phyloP scores from a whole-genome alignment of 176 grass and related monocot genomes.

The Aegilops tauschii region DNA sequence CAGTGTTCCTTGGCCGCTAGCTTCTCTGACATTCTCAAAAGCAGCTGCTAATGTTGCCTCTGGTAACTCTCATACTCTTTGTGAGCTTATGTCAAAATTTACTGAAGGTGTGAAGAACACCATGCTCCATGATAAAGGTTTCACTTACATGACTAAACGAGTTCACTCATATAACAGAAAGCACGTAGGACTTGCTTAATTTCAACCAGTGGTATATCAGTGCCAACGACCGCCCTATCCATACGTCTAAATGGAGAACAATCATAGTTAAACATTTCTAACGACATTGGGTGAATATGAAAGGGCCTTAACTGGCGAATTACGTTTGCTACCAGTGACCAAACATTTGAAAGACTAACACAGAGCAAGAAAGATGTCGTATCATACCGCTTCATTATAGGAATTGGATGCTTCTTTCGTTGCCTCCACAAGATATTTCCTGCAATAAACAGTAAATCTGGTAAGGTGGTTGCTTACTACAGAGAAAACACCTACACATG shows the following conservation, averaged over 20 bases:
- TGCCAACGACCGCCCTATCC: neutral
- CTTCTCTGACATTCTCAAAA: neutral
- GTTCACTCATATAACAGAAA: too few species aligned
- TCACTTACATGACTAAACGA: neutral
- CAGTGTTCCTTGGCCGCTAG: neutral
- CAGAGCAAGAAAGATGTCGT: neutral
- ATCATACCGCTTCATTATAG: constrained; percentile 86
- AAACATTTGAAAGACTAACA: neutral
- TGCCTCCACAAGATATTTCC: constrained; percentile 95
- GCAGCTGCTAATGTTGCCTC: neutral
- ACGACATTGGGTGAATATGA: neutral
- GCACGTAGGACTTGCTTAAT: neutral
- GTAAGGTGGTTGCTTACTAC: neutral
- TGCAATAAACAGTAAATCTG: constrained; percentile 34
- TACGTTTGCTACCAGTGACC: neutral
- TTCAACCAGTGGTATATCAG: neutral
- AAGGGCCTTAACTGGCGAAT: neutral
- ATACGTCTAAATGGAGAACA: neutral
- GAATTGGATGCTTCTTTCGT: constrained; percentile 97
- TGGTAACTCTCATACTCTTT: neutral
- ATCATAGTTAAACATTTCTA: neutral
- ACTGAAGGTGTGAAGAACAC: neutral
- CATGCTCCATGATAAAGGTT: neutral
- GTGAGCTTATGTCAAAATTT: neutral
- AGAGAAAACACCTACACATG: neutral